A percentile compares a stretch with the other conserved stretches of the same genome.
These are phyloP conservation scores for Podila horticola DNA, from an alignment of 192 early-diverging fungal species.

Conservation along the genomic window DNA sequence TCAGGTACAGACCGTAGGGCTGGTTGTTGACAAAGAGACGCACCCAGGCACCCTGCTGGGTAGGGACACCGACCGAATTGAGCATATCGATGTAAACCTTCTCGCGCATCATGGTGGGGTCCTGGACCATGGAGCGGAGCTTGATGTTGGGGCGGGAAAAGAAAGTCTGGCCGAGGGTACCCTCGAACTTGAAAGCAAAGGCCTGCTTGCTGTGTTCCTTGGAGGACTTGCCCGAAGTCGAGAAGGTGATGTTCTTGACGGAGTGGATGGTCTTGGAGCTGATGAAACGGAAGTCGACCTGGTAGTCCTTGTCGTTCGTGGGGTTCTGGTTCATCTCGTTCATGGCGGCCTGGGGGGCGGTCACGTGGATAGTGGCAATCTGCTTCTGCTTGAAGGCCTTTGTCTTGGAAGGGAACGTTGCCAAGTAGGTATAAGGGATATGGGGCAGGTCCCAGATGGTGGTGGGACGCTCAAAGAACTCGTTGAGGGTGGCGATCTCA, in stretches of 20 bases:
- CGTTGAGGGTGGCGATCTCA: slow-evolving; percentile 43
- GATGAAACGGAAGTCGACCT: slow-evolving; percentile 52
- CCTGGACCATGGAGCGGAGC: slow-evolving; percentile 35
- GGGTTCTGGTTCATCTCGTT: slow-evolving; percentile 39
- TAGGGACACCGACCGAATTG: slow-evolving; percentile 42
- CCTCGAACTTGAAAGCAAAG: slow-evolving; percentile 53
- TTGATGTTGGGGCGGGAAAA: slow-evolving; percentile 50
- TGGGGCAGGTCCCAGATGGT: slow-evolving; percentile 52
- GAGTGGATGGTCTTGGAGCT: slow-evolving; percentile 37
- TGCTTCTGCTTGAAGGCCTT: slow-evolving; percentile 55
- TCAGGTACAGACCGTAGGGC: slow-evolving; percentile 52
- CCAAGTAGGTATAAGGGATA: slow-evolving; percentile 58
- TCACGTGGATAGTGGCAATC: slow-evolving; percentile 57
- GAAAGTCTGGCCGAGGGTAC: slow-evolving; percentile 26
- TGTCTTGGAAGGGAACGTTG: slow-evolving; percentile 52
- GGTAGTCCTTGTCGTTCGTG: slow-evolving; percentile 18
- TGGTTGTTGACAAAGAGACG: slow-evolving; percentile 54
- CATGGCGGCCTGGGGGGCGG: slow-evolving; percentile 24
- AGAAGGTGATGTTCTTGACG: slow-evolving; percentile 36
- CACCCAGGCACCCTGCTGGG: slow-evolving; percentile 48
- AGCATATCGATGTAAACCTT: slow-evolving; percentile 56
- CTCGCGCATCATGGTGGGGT: slow-evolving; percentile 54
- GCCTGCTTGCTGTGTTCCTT: slow-evolving; percentile 56
- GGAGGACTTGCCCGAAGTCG: slow-evolving; percentile 52
- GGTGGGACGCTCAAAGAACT: slow-evolving; percentile 58